Evolutionary conservation across 768 basidiomycete genomes (phyloP), one percentile per base, ranked within the genome.

Genomic region (Plicaturopsis crispa): DNA sequence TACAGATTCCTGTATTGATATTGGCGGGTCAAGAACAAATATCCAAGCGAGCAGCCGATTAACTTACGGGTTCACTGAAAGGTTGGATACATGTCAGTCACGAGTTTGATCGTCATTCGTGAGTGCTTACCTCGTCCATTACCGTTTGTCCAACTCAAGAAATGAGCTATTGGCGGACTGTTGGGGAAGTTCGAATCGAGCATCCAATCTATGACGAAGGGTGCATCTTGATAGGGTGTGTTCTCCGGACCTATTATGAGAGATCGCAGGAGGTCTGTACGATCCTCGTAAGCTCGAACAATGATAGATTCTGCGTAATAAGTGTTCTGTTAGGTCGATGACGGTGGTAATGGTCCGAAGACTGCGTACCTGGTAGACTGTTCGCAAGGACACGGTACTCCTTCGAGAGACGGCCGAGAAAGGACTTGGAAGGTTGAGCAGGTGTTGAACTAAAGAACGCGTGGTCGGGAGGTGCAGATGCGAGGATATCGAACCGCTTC

Each of bases 161-260:
- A 97, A 61, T 88, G 84, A 7, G 92, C 93, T 39, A 78, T 66
- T 0, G 92, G 92, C 10, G 92, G 90, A 43, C 67, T 75, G 46
- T 79, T 77, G 32, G 81, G 90, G 55, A 84, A 96, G 56, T 83
- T 80, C 38, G 78, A 86, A 50, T 86, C 87, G 8, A 90, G 65
- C 71, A 80, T 77, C 87, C 87, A 90, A 60, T 97, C 92, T 40
- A 96, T 94, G 18, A 96, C 81, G 60, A 94, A 93, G 0, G 92
- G 93, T 14, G 89, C 88, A 56, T 93, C 84, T 56, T 88, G 77
- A 48, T 94, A 96, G n/a, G 92, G 92, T 6, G 93, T 96, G 46
- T 91, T 92, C 49, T 84, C 78, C 41, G 91, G 89, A 3, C 92
- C 92, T 45, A 97, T 80, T 43, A 97, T 97, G 35, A 97, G 69